Percentiles rank a stretch among this genome's conserved stretches.
Evolutionary conservation across 169 alveolate genomes (phyloP).

Genomic region (Besnoitia besnoiti): DNA sequence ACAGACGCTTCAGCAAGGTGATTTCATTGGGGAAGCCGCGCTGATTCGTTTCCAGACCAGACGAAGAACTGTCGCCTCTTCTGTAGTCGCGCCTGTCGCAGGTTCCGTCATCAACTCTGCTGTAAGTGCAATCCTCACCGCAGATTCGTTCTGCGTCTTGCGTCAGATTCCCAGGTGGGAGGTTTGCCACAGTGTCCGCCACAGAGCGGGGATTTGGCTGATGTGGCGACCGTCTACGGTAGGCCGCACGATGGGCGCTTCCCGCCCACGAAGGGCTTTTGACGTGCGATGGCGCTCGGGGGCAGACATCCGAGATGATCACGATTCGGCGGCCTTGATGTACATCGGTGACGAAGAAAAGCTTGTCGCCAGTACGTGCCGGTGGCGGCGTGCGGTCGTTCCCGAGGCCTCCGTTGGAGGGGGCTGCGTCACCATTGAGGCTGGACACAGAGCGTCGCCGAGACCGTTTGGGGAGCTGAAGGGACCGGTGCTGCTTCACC

Average conservation of each 20-base stretch:
- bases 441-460: background rate
- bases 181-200: no score
- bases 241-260: no score
- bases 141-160: no score
- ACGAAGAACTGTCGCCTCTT: no score
- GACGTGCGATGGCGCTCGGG: background rate
- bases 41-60: no score
- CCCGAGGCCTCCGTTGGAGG: background rate
- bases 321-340: slow-evolving; percentile 29
- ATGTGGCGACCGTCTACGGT: no score
- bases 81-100: no score
- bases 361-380: background rate
- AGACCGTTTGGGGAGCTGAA: slow-evolving; percentile 40
- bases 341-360: slow-evolving; percentile 56
- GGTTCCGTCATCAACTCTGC: no score
- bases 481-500: slow-evolving; percentile 50
- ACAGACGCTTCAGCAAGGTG: background rate
- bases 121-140: no score
- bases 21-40: background rate
- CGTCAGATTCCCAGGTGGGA: no score
- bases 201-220: no score
- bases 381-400: background rate
- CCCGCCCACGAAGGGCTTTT: background rate
- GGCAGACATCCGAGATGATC: slow-evolving; percentile 1
- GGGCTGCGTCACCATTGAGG: no score